Conservation (phyloP, 1,284 basidiomycete genomes). For the Ustilago hordei region DNA sequence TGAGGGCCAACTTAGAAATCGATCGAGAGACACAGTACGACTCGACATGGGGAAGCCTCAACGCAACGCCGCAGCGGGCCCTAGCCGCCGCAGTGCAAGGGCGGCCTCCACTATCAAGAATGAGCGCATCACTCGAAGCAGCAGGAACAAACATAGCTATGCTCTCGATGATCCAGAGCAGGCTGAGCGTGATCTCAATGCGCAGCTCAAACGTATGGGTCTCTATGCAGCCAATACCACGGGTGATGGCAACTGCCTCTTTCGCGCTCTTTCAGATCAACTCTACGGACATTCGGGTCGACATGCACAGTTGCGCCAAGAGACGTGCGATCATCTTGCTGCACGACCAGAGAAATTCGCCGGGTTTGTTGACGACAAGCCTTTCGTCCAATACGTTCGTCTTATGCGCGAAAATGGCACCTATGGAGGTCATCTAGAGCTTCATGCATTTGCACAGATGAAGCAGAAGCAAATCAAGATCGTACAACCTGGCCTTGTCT, state of each 20-base stretch:
- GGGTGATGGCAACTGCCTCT: conserved; percentile 68
- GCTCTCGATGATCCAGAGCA: conserved; percentile 63
- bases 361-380: conserved; percentile 85
- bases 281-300: conserved; percentile 80
- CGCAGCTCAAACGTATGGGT: conserved; percentile 63
- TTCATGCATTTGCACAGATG: conserved; percentile 88
- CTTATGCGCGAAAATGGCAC: conserved; percentile 75
- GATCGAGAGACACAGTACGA: background rate
- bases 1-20: background rate
- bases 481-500: conserved; percentile 79
- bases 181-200: conserved; percentile 59
- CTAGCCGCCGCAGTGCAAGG: conserved; percentile 38
- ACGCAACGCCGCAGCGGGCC: conserved; percentile 37
- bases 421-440: conserved; percentile 89
- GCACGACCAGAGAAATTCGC: conserved; percentile 79
- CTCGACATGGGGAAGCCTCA: conserved; percentile 40
- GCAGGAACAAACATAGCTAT: conserved; percentile 45
- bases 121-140: conserved; percentile 52
- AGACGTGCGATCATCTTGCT: conserved; percentile 82
- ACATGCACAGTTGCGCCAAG: conserved; percentile 78
- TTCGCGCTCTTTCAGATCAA: conserved; percentile 73
- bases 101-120: conserved; percentile 45
- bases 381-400: conserved; percentile 64
- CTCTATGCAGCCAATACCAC: conserved; percentile 67
- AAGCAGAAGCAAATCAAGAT: conserved; percentile 84